Conservation (phyloP, 257 asterid genomes). For the Osmanthus fragrans region DNA sequence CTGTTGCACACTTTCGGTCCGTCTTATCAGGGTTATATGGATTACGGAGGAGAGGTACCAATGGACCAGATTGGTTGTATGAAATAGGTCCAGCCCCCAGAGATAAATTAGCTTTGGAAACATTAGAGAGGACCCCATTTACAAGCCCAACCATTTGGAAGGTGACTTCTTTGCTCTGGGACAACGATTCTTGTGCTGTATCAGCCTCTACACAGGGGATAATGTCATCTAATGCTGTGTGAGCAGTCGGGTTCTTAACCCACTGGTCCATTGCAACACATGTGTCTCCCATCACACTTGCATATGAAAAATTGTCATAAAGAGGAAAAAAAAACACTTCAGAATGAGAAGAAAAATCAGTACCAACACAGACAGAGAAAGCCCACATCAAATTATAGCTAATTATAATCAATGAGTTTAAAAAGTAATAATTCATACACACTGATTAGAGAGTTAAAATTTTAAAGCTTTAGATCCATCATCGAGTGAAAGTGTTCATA, state of each 20-base stretch:
- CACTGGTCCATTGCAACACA: constrained; percentile 88
- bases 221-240: constrained; percentile 72
- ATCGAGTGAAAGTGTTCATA: no score
- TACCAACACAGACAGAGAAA: neutral
- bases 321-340: neutral
- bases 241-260: constrained; percentile 77
- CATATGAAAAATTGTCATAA: neutral
- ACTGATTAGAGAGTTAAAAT: neutral
- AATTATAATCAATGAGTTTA: neutral
- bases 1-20: constrained; percentile 51
- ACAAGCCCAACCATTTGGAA: constrained; percentile 61
- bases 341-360: neutral
- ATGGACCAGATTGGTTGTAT: constrained; percentile 95
- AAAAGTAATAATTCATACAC: neutral
- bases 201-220: constrained; percentile 83
- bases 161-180: constrained; percentile 81
- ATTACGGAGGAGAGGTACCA: constrained; percentile 88
- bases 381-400: neutral
- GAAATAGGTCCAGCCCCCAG: constrained; percentile 34
- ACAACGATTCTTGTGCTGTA: constrained; percentile 63
- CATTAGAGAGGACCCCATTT: constrained; percentile 56
- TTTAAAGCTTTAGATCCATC: neutral
- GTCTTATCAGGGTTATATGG: constrained; percentile 74
- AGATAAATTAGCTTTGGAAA: constrained; percentile 60
- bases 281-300: constrained; percentile 77